Evolutionary conservation across 2,329 filamentous ascomycete genomes (phyloP), one percentile per base, ranked within the genome.

Genomic region (Fusarium sp.): DNA sequence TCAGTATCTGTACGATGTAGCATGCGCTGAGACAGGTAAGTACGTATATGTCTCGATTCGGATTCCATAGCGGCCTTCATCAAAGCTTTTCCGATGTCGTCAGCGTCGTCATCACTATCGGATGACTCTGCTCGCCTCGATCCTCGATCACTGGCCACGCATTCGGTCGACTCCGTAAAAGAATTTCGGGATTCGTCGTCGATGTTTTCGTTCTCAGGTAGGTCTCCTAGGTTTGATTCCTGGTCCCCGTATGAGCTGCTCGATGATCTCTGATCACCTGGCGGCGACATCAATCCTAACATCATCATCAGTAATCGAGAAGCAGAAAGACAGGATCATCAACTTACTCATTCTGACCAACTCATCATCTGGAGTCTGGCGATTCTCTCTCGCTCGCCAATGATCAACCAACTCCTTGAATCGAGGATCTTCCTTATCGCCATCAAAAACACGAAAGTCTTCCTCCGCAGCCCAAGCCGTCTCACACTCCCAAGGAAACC

Each of bases 281-380:
- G 18, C 9, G 24, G 42, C 0, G 56, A 51, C 22, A 51, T 36
- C 10, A 59, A 31, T 11, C 4, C 42, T 38, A 7, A 22, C 12
- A 30, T 18, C 24, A 24, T 7, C 8, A 11, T 59, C 18, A 51
- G 33, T 15, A 59, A 38, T 10, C 8, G 0, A 12, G 11, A 20
- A 3, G 0, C 5, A 22, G 3, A 20, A n/a, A 18, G 2, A 20
- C 2, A 9, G 16, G 16, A 6, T 12, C 24, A 1, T 7, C 5
- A 10, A 11, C 56, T 59, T 18, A 51, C 42, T 28, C 26, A 51
- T 5, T 10, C 20, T 28, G 6, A 18, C 22, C 33, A 59, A 31
- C 3, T 36, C 44, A 10, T 51, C 6, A 18, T 51, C 22, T 3
- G 33, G 56, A 38, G 56, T 59, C 13, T 28, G 28, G 6, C 33